Evolutionary conservation across 75 land plant genomes (phyloP), one percentile per base, ranked within the genome.

Genomic region (Picea glauca): DNA sequence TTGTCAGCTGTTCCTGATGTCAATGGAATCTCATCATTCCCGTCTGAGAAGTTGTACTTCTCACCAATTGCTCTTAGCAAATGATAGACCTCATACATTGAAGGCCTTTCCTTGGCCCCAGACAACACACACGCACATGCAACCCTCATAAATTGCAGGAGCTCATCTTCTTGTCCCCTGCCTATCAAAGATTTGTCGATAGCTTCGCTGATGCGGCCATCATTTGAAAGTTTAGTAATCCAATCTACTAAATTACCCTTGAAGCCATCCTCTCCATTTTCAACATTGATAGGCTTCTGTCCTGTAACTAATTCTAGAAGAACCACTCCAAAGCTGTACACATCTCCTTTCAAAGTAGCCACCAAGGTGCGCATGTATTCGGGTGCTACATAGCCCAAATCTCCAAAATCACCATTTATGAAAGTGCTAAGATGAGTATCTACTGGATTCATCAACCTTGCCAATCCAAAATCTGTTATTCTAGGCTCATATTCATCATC

Each of bases 401-500:
- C 98, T 3, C 98, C 99, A 72, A 96, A 96, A 67, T 94, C 95
- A 5, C 98, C 95, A 83, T 94, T 96, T 46, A 92, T 97, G 77
- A 92, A 94, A 8, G 99, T 96, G 82, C 97, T 94, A 38, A 96
- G 79, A 82, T 97, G 98, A 0, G 96, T 97, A 54, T 97, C 98
- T 26, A 93, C 81, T 1, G 94, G 95, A 78, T 93, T 93, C 94
- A 95, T 91, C 72, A 95, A 88, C 75, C 99, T 87, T 11, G 99
- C 99, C 33, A 95, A 90, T 13, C 98, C 98, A 81, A 98, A 98
- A 83, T 98, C 98, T 11, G 99, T 91, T 68, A 98, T 88, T 60
- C 84, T 84, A 0, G 99, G 91, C 75, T 95, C 96, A 78, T 83
- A 93, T 54, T 87, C 88, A 20, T 85, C 91, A 77, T 95, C 96